phyloP scores from a whole-genome alignment of 306 rosid genomes.

The Nissolia schottii region DNA sequence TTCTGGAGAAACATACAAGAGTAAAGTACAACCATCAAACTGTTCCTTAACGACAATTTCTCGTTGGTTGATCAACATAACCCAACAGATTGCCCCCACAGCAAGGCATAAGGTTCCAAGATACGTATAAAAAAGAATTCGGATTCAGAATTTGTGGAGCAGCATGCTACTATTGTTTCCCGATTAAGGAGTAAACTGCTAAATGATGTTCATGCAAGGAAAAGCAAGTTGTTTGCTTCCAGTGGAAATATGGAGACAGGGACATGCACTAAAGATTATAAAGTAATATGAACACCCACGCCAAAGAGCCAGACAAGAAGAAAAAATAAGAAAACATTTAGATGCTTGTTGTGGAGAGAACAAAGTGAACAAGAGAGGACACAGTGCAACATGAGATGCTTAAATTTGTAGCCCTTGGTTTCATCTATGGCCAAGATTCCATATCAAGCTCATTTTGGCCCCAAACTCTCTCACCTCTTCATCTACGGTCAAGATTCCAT shows the following conservation, averaged over 20 bases:
- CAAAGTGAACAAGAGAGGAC: constrained; percentile 22
- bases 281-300: neutral
- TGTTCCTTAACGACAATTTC: too few relatives aligned
- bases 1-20: too few relatives aligned
- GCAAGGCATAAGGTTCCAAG: neutral
- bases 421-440: constrained; percentile 31
- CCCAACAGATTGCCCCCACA: neutral
- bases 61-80: neutral
- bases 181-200: neutral
- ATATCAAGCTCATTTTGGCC: too few relatives aligned
- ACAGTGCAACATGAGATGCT: constrained; percentile 44
- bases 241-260: neutral
- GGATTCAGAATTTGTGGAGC: neutral
- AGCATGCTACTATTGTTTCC: neutral
- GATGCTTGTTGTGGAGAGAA: constrained; percentile 24
- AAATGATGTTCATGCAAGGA: neutral
- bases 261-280: neutral
- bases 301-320: neutral
- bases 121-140: too few relatives aligned
- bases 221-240: neutral
- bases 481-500: too few relatives aligned
- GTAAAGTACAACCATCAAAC: too few relatives aligned
- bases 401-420: constrained; percentile 35
- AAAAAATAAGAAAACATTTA: constrained; percentile 13
- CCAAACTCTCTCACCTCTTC: too few relatives aligned